Evolutionary conservation across 2,329 filamentous ascomycete genomes (phyloP), one percentile per base, ranked within the genome.

Genomic region (Aspergillus vadensis): DNA sequence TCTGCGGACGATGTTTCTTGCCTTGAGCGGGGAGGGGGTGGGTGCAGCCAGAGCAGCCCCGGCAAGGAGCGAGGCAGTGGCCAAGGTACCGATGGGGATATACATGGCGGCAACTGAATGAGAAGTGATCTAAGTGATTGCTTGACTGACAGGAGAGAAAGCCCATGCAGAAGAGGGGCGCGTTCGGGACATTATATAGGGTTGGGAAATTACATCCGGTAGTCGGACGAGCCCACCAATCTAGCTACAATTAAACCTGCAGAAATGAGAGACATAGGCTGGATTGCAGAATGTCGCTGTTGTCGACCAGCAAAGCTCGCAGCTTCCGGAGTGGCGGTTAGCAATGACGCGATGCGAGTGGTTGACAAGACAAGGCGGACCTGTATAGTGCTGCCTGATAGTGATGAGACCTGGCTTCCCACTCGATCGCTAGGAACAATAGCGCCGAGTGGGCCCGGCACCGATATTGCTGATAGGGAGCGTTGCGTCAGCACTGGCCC

Each of bases 381-480:
- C 27, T 14, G 47, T 50, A 50, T 30, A 50, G 47, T 50, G 47
- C 47, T 30, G 47, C 47, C 47, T 50, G 47, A 9, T 30, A 49
- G 47, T 17, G 47, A 3, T n/a, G 23, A 32, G 47, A 8, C 15
- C 32, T 17, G 47, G 25, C 23, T n/a, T 50, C 23, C 47, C 25
- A 50, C 47, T 32, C 47, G 47, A 15, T 25, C 8, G 6, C 8
- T 23, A 32, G 30, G 19, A 32, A 32, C 53, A 47, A 36, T 43
- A 25, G 27, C 25, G 53, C 30, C 19, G 53, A 21, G 32, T 38
- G 30, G 32, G n/a, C 17, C 52, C 52, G 27, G 17, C 17, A 44
- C 19, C 21, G n/a, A 55, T 55, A 55, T 55, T 55, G 53, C 53
- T 32, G 53, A 55, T 55, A 47, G 53, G 41, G 21, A 44, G 53